Conservation (phyloP, 176 grass and related monocot species). For the Pontederia crassipes region DNA sequence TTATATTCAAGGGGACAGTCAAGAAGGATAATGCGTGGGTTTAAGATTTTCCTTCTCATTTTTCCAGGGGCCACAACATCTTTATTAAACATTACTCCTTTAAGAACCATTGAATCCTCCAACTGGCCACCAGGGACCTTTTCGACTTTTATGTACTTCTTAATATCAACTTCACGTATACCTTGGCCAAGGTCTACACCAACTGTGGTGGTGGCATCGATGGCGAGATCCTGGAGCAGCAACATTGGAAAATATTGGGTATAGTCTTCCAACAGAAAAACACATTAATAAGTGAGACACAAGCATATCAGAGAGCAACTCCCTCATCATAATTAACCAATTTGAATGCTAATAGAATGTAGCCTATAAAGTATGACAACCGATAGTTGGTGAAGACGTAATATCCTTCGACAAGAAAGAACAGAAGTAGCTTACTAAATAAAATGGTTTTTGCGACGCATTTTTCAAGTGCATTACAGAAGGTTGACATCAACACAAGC, state of each 20-base stretch:
- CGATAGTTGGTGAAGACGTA: too few species aligned
- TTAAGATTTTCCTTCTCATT: constrained; percentile 91
- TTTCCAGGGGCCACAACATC: constrained; percentile 95
- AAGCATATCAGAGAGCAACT: too few species aligned
- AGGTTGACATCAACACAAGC: too few species aligned
- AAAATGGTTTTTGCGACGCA: too few species aligned
- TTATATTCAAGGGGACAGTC: constrained; percentile 97
- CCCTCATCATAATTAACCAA: too few species aligned
- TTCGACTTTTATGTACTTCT: constrained; percentile 98
- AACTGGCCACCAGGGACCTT: constrained; percentile 92
- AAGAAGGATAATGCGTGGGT: constrained; percentile 85
- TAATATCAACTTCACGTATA: constrained; percentile 85
- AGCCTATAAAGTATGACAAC: too few species aligned
- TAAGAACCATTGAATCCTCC: constrained; percentile 83
- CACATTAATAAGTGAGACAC: too few species aligned
- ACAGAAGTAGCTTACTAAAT: too few species aligned
- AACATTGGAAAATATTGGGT: neutral
- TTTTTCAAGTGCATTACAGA: too few species aligned
- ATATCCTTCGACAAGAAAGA: too few species aligned
- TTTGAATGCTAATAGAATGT: too few species aligned
- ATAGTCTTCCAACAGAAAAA: too few species aligned
- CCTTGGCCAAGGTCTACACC: constrained; percentile 93
- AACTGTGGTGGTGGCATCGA: constrained; percentile 77
- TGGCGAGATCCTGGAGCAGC: constrained; percentile 67
- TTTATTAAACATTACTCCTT: constrained; percentile 98